phyloP scores from a whole-genome alignment of 768 basidiomycete genomes.

The Suillus bovinus region DNA sequence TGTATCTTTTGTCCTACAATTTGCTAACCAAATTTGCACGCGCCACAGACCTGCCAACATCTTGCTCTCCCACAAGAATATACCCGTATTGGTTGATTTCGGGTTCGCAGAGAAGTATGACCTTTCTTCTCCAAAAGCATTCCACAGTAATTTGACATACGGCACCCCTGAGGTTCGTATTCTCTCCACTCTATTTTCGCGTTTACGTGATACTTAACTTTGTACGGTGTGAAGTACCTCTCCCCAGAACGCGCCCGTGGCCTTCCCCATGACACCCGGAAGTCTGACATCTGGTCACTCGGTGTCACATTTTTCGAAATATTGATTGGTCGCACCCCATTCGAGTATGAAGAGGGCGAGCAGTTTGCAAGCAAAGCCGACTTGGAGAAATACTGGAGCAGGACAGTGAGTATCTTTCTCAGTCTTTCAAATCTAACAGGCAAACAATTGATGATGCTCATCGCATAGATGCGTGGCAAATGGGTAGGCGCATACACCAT shows the following conservation, averaged over 20 bases:
- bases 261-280: slow-evolving; percentile 88
- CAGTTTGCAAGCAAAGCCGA: slow-evolving; percentile 78
- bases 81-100: slow-evolving; percentile 93
- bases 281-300: slow-evolving; percentile 86
- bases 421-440: not conserved
- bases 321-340: slow-evolving; percentile 88
- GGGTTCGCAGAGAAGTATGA: slow-evolving; percentile 94
- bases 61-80: slow-evolving; percentile 71
- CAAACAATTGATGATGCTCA: not conserved
- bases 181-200: not conserved
- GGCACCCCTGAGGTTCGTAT: slow-evolving; percentile 84
- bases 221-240: slow-evolving; percentile 64
- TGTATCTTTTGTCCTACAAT: not conserved
- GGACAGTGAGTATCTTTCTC: slow-evolving; percentile 55
- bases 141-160: slow-evolving; percentile 81
- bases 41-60: slow-evolving; percentile 84
- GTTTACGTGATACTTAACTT: not conserved
- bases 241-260: slow-evolving; percentile 91
- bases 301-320: slow-evolving; percentile 95
- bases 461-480: slow-evolving; percentile 63
- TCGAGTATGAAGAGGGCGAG: slow-evolving; percentile 80
- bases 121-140: slow-evolving; percentile 57
- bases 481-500: slow-evolving; percentile 77
- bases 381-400: slow-evolving; percentile 82
- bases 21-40: not conserved